Evolutionary conservation across 2,329 filamentous ascomycete species (phyloP).

Genomic region (Cytospora leucostoma): DNA sequence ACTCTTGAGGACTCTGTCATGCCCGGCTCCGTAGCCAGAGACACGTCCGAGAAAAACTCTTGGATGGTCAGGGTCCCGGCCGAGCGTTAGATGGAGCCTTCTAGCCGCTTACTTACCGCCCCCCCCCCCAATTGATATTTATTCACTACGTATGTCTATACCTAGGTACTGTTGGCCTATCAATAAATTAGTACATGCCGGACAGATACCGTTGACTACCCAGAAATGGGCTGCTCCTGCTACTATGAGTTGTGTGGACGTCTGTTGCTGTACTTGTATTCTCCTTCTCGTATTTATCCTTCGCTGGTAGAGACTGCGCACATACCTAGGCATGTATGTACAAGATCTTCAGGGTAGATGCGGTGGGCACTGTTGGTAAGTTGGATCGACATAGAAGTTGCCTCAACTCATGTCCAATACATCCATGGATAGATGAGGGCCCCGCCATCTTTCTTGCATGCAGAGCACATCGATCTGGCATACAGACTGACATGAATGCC

Average conservation of each 20-base stretch:
- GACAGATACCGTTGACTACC: neutral
- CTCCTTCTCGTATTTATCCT: too few species aligned
- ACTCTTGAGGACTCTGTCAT: slow-evolving; percentile 5
- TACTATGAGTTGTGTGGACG: neutral
- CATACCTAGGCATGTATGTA: neutral
- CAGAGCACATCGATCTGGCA: slow-evolving; percentile 20
- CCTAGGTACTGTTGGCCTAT: neutral
- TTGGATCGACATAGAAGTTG: neutral
- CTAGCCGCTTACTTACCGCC: slow-evolving; percentile 14
- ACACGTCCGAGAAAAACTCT: slow-evolving; percentile 17
- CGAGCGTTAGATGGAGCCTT: slow-evolving; percentile 15
- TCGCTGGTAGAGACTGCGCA: too few species aligned
- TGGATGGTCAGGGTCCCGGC: slow-evolving; percentile 4
- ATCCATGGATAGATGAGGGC: neutral
- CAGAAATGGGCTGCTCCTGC: neutral
- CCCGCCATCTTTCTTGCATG: slow-evolving; percentile 17
- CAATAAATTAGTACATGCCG: neutral
- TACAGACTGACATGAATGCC: neutral
- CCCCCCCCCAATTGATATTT: too few species aligned
- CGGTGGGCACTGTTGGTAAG: neutral
- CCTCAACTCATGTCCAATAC: neutral
- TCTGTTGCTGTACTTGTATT: too few species aligned
- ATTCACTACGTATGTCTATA: too few species aligned
- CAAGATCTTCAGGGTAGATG: neutral
- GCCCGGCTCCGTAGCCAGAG: slow-evolving; percentile 22